phyloP scores from a whole-genome alignment of 75 land plant species.

The Pinus taeda region DNA sequence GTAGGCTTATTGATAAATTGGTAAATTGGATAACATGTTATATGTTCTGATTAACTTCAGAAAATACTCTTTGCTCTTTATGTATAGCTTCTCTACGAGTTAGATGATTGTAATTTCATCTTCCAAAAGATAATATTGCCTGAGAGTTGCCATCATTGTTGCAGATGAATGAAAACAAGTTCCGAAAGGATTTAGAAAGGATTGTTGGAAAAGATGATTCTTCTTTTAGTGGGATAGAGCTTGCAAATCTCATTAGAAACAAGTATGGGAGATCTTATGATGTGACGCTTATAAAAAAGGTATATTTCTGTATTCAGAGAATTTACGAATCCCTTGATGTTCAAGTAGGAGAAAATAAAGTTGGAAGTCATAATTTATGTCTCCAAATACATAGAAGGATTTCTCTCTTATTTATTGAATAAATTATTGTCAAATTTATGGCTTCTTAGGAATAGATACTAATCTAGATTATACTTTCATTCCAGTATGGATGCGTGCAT shows the following conservation, averaged over 20 bases:
- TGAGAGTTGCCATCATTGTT: conserved; percentile 3
- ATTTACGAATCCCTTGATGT: not conserved
- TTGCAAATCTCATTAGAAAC: conserved; percentile 90
- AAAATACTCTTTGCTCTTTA: not conserved
- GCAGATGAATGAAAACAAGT: conserved; percentile 46
- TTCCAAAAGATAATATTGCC: not conserved
- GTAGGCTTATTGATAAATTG: not conserved
- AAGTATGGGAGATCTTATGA: conserved; percentile 99
- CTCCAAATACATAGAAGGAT: too few species aligned
- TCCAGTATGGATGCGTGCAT: not conserved
- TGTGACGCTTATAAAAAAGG: conserved; percentile 97
- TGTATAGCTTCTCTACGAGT: not conserved
- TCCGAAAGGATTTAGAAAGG: conserved; percentile 74
- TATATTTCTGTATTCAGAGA: conserved; percentile 6
- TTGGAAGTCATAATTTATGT: too few species aligned
- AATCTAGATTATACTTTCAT: not conserved
- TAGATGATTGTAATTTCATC: not conserved
- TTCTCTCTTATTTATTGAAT: not conserved
- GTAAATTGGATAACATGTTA: not conserved
- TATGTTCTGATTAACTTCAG: not conserved
- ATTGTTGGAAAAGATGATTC: conserved; percentile 81
- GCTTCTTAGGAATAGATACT: not conserved
- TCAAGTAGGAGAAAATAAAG: not conserved
- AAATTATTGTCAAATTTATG: not conserved
- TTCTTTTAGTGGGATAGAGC: conserved; percentile 75